These are phyloP conservation scores for Earliella scabrosa DNA, from an alignment of 1,284 basidiomycete genomes.

Conservation along the genomic window DNA sequence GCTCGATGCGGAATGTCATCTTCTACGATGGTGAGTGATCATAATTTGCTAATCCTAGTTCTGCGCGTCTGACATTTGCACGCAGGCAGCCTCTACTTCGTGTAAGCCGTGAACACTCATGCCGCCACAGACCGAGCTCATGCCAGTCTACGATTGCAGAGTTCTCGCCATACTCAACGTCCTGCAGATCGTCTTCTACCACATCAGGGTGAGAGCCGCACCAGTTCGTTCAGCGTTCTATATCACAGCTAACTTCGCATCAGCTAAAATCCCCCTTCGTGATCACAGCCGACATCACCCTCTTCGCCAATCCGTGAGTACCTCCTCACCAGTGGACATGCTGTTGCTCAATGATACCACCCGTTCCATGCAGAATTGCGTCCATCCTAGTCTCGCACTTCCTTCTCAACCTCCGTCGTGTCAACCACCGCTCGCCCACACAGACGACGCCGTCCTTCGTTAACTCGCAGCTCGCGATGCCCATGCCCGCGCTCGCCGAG, in stretches of 20 bases:
- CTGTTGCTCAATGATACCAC: no score
- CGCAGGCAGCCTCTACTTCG: not conserved
- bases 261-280: not conserved
- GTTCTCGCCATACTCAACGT: not conserved
- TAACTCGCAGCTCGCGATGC: no score
- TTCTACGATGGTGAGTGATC: not conserved
- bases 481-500: no score
- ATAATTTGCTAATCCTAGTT: not conserved
- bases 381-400: constrained; percentile 1
- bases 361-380: not conserved
- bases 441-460: no score
- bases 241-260: no score
- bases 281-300: not conserved
- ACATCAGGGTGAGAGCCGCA: not conserved
- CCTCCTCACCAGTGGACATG: no score
- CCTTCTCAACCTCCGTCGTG: not conserved
- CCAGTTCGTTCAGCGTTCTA: no score
- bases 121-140: no score
- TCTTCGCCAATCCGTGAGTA: not conserved
- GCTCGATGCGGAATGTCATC: not conserved
- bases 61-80: not conserved
- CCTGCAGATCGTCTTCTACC: not conserved
- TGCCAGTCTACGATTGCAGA: not conserved
- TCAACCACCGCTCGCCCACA: not conserved
- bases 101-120: not conserved